Conservation (phyloP, 768 basidiomycete genomes). For the Boletus sp. region DNA sequence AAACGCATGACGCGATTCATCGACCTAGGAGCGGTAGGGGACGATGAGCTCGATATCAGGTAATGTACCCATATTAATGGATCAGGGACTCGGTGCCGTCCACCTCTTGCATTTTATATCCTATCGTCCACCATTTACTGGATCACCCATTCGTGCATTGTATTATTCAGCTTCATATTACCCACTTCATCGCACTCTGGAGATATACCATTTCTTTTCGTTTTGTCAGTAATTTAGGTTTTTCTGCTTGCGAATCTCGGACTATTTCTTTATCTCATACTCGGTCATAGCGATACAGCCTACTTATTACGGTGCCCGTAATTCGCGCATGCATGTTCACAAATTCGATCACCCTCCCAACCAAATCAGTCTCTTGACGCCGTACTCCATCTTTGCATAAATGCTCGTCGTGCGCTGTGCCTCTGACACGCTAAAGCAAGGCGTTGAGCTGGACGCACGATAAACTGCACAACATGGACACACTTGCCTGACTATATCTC, state of each 20-base stretch:
- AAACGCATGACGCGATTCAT: slow-evolving; percentile 83
- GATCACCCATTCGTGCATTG: slow-evolving; percentile 19
- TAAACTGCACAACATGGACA: background rate
- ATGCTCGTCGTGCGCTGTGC: slow-evolving; percentile 84
- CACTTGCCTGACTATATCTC: slow-evolving; percentile 78
- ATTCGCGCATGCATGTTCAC: background rate
- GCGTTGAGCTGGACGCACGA: background rate
- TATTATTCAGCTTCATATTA: slow-evolving; percentile 18
- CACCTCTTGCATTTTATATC: slow-evolving; percentile 15
- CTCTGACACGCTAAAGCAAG: slow-evolving; percentile 60
- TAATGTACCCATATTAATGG: slow-evolving; percentile 24
- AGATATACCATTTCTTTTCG: slow-evolving; percentile 23
- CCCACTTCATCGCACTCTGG: slow-evolving; percentile 17
- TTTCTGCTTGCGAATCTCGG: slow-evolving; percentile 8
- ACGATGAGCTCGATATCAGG: slow-evolving; percentile 32
- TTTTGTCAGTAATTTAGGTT: slow-evolving; percentile 14
- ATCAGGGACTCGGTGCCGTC: slow-evolving; percentile 14
- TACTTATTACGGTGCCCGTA: slow-evolving; percentile 13
- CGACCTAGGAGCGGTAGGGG: slow-evolving; percentile 48
- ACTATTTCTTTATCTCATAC: slow-evolving; percentile 1
- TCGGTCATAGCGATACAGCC: slow-evolving; percentile 14
- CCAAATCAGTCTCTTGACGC: slow-evolving; percentile 88
- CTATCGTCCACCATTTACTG: slow-evolving; percentile 18
- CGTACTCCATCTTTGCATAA: slow-evolving; percentile 92
- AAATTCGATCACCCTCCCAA: slow-evolving; percentile 55